Evolutionary conservation across 2,329 filamentous ascomycete genomes (phyloP), one percentile per base, ranked within the genome.

Genomic region (Paecilomyces sp.): DNA sequence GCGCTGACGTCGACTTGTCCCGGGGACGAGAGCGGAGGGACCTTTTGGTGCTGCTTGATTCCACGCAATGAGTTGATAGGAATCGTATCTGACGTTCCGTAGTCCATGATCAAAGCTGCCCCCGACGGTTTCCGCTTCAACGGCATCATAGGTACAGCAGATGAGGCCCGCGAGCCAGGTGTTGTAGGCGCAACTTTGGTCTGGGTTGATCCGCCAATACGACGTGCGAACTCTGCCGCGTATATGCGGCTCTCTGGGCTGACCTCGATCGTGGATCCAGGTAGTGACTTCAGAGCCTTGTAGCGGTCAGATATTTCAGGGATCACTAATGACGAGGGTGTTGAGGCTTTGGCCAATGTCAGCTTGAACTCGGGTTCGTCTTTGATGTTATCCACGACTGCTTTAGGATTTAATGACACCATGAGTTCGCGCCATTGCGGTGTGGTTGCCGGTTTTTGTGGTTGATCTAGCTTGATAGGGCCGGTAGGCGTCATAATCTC

Each of bases 31-130:
- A 99, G 91, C 3, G 94, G 91, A 24, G 87, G 92, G 54, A 96
- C 89, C 25, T 83, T 81, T 25, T 81, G 79, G 77, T 99, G 94
- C 13, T 82, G 80, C 36, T 87, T 85, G 73, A 99, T 97, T 24
- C 94, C 94, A 33, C 94, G 89, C 24, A 99, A 83, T 0, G 92
- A 95, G 80, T 96, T 96, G 61, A 89, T 80, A 2, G 94, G 94
- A 55, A 99, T 87, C 0, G 84, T 89, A 60, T 86, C 81, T 2
- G 85, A 75, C 3, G 93, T 89, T 18, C 94, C 94, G 76, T 99
- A 99, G 78, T 99, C 94, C 54, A 99, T 85, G 66, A 99, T 91
- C n/a, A 99, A 81, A 0, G 93, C 94, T 8, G 92, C 94, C 56
- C 94, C 94, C 0, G 87, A 88, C 0, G 92, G 86, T 0, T 71